Percentiles rank a stretch among this genome's conserved stretches.
Evolutionary conservation across 495 filamentous ascomycete species (phyloP).

Genomic region (Cryomyces antarcticus): DNA sequence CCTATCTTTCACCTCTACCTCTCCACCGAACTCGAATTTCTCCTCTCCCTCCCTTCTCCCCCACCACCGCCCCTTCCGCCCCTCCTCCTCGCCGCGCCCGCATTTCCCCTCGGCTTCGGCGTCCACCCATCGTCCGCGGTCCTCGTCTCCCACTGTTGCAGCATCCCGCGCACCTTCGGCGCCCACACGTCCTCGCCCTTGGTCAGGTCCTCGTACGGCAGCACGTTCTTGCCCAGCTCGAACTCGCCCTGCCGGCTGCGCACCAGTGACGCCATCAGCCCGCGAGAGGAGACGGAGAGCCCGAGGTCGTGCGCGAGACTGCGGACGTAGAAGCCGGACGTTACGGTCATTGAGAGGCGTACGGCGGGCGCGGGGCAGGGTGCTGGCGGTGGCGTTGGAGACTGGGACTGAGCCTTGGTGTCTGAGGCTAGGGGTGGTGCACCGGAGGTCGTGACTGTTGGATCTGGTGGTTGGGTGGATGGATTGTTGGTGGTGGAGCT

Average conservation of each 20-base stretch:
- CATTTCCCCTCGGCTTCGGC: neutral
- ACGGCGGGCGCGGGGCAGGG: conserved; percentile 44
- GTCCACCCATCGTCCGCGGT: neutral
- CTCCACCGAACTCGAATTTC: neutral
- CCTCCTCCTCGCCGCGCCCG: neutral
- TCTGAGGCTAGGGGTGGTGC: neutral
- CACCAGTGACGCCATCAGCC: conserved; percentile 67
- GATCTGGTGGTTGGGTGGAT: neutral
- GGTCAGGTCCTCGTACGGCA: conserved; percentile 65
- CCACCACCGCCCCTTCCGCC: neutral
- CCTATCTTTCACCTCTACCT: neutral
- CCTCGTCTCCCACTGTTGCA: conserved; percentile 37
- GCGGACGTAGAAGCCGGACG: conserved; percentile 93
- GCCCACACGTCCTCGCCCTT: conserved; percentile 70
- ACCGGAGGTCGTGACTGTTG: neutral
- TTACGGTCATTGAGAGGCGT: conserved; percentile 74
- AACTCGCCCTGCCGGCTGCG: conserved; percentile 69
- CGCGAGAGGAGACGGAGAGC: conserved; percentile 57
- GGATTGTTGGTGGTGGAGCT: neutral
- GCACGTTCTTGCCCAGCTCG: conserved; percentile 44
- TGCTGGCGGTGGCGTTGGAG: conserved; percentile 22
- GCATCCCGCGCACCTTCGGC: conserved; percentile 43
- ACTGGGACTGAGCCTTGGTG: conserved; percentile 4
- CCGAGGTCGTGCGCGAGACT: conserved; percentile 85
- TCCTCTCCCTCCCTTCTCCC: neutral